Evolutionary conservation across 768 basidiomycete species (phyloP).

Genomic region (Pleurotus tuoliensis): DNA sequence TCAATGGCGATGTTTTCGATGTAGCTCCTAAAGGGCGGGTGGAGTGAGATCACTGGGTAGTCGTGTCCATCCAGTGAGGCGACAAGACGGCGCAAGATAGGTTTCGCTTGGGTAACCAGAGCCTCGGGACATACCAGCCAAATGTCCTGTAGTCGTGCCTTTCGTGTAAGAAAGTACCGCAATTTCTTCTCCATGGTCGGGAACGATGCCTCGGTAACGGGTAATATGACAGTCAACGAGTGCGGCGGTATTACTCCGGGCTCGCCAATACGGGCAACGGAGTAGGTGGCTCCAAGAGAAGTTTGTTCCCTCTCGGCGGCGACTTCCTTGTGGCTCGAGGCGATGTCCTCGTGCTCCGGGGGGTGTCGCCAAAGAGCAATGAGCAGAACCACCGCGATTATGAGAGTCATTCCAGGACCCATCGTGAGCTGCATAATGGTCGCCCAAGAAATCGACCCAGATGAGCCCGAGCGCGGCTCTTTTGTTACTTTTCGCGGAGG

Average conservation of each 20-base stretch:
- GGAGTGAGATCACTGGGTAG: constrained; percentile 41
- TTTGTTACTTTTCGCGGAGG: no score
- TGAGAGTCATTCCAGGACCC: not conserved
- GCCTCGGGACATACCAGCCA: constrained; percentile 41
- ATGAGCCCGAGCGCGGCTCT: not conserved
- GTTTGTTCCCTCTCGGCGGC: not conserved
- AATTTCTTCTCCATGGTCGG: constrained; percentile 29
- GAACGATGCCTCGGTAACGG: constrained; percentile 36
- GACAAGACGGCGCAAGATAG: constrained; percentile 29
- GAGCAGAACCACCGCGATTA: not conserved
- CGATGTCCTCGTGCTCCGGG: not conserved
- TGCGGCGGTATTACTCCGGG: constrained; percentile 8
- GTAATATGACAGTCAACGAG: constrained; percentile 46
- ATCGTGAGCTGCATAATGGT: not conserved
- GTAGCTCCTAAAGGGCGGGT: constrained; percentile 39
- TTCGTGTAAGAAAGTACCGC: constrained; percentile 31
- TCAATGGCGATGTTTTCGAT: constrained; percentile 22
- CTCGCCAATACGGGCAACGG: not conserved
- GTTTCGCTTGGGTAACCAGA: constrained; percentile 30
- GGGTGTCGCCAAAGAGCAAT: constrained; percentile 2
- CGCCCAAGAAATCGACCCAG: not conserved
- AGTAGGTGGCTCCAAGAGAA: no score
- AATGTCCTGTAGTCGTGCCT: constrained; percentile 37
- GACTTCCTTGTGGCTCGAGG: not conserved
- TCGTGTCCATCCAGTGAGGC: constrained; percentile 19